These are phyloP conservation scores for Ogataea nonfermentans DNA, from an alignment of 805 yeast species.

Conservation along the genomic window DNA sequence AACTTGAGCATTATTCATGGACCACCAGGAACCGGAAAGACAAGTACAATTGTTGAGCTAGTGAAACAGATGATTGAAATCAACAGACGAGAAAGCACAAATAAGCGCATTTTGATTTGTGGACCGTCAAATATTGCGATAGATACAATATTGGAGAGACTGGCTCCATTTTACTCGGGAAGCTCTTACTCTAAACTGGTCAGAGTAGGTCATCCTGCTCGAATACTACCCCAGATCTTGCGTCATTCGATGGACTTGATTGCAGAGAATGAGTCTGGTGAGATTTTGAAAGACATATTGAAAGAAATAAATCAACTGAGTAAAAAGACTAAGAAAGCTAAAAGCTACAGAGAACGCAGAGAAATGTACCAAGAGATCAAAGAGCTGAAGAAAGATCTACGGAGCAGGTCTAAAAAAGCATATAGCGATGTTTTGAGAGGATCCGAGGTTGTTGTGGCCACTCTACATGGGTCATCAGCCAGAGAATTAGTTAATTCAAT, in stretches of 20 bases:
- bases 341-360: constrained; percentile 60
- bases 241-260: constrained; percentile 76
- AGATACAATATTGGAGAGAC: constrained; percentile 83
- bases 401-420: constrained; percentile 62
- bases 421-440: constrained; percentile 54
- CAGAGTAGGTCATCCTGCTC: constrained; percentile 92
- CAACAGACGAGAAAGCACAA: constrained; percentile 12
- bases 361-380: constrained; percentile 69
- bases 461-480: constrained; percentile 86
- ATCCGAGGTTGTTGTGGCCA: constrained; percentile 72
- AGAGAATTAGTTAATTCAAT: constrained; percentile 57
- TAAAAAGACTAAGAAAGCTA: constrained; percentile 50
- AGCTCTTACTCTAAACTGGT: constrained; percentile 48
- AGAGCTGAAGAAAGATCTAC: constrained; percentile 65
- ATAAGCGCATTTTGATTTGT: constrained; percentile 68
- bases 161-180: constrained; percentile 41
- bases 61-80: constrained; percentile 62
- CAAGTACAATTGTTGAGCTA: constrained; percentile 80
- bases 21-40: constrained; percentile 84
- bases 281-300: constrained; percentile 63
- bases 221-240: constrained; percentile 59
- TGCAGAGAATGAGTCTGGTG: constrained; percentile 56
- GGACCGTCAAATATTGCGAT: constrained; percentile 94
- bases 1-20: constrained; percentile 63
- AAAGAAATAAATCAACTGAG: constrained; percentile 57